phyloP scores from a whole-genome alignment of 179 eudicot species.

The Beta macrorhiza region DNA sequence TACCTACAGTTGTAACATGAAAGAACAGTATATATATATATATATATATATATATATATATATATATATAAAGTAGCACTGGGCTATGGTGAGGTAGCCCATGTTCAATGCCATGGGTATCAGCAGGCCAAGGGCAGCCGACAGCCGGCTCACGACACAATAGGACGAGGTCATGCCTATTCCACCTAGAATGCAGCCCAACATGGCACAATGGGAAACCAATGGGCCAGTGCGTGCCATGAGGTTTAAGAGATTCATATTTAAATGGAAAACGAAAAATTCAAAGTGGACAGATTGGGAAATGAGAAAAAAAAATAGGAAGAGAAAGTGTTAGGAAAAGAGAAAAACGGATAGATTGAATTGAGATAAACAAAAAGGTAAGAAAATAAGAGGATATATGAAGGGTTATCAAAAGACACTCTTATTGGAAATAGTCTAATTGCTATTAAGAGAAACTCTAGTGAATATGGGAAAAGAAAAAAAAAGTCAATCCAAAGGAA shows the following conservation, averaged over 20 bases:
- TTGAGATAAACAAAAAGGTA: no score
- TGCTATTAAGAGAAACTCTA: no score
- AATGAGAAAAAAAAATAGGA: no score
- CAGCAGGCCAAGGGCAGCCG: not conserved
- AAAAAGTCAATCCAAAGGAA: not conserved
- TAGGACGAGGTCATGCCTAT: not conserved
- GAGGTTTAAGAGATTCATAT: not conserved
- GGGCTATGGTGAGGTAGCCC: not conserved
- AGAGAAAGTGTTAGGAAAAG: no score
- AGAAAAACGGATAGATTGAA: no score
- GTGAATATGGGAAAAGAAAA: not conserved
- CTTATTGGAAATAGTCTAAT: no score
- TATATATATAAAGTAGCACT: not conserved
- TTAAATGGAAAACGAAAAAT: no score
- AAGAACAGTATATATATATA: not conserved
- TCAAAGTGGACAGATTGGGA: no score
- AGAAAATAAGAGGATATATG: no score
- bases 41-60: no score
- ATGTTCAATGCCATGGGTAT: not conserved
- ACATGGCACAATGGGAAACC: not conserved
- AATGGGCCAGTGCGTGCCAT: not conserved
- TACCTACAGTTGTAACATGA: not conserved
- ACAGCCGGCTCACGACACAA: not conserved
- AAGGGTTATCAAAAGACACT: no score
- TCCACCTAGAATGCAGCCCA: not conserved